Evolutionary conservation across 2,329 filamentous ascomycete species (phyloP).

Genomic region (Pseudogymnoascus sp.): DNA sequence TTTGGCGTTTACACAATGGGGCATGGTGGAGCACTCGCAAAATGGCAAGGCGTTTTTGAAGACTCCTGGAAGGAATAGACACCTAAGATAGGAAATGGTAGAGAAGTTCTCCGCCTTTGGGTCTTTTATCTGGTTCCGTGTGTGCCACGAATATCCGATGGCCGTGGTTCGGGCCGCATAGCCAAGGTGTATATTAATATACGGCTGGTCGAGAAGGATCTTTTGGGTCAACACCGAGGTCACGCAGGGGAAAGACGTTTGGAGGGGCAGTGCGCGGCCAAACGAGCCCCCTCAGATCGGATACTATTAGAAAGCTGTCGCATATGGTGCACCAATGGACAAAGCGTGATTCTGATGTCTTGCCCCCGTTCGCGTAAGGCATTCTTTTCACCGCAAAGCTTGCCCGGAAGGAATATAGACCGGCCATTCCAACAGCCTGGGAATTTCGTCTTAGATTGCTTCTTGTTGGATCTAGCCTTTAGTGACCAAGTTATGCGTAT

Average conservation of each 20-base stretch:
- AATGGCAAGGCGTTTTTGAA: slow-evolving; percentile 20
- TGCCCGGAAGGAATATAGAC: not conserved
- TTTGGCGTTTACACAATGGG: slow-evolving; percentile 10
- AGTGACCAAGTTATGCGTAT: not conserved
- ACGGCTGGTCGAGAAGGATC: not conserved
- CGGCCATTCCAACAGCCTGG: slow-evolving; percentile 1
- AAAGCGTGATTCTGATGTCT: not conserved
- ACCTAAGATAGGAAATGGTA: slow-evolving; percentile 9
- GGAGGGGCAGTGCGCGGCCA: not conserved
- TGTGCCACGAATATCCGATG: not conserved
- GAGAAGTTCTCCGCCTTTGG: slow-evolving; percentile 7
- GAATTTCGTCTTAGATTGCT: not conserved
- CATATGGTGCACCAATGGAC: not conserved
- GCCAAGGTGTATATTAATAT: slow-evolving; percentile 3
- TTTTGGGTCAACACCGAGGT: not conserved
- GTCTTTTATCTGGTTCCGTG: slow-evolving; percentile 2
- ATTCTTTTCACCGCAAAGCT: not conserved
- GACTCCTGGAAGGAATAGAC: slow-evolving; percentile 10
- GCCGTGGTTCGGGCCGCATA: not conserved
- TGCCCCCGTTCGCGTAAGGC: not conserved
- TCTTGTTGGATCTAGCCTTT: slow-evolving; percentile 6
- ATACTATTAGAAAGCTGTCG: not conserved
- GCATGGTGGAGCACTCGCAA: slow-evolving; percentile 6
- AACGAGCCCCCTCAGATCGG: not conserved
- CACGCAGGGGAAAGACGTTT: not conserved